A percentile compares a stretch with the other conserved stretches of the same genome.
phyloP scores from a whole-genome alignment of 192 early-diverging fungal species.

The Glomus cerebriforme region DNA sequence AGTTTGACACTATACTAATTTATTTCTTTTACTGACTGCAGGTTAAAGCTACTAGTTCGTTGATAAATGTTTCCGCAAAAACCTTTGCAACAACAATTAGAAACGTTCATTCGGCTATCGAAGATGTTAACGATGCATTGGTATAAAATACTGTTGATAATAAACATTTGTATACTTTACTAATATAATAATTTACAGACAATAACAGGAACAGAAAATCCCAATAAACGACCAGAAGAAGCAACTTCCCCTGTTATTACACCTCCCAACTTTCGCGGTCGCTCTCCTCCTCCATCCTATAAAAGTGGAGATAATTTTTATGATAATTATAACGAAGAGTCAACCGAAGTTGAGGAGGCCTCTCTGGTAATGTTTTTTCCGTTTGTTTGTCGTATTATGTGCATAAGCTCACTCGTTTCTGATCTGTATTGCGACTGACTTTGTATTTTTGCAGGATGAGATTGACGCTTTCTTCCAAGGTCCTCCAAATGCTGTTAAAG shows the following conservation, averaged over 20 bases:
- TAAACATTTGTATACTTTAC: constrained; percentile 14
- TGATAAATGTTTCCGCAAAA: constrained; percentile 4
- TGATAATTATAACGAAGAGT: background rate
- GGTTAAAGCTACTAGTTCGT: constrained; percentile 14
- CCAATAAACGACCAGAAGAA: background rate
- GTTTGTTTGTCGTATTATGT: no score
- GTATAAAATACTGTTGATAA: constrained; percentile 23
- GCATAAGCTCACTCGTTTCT: background rate
- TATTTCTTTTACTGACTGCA: constrained; percentile 14
- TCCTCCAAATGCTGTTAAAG: background rate
- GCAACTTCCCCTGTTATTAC: background rate
- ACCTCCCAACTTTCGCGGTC: background rate
- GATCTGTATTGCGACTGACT: background rate
- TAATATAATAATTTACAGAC: constrained; percentile 27
- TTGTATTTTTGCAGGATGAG: constrained; percentile 1
- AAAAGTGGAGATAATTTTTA: background rate
- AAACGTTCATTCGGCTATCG: constrained; percentile 2
- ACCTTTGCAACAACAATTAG: background rate
- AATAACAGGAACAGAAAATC: background rate
- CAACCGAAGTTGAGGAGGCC: constrained; percentile 13
- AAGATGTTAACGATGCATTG: constrained; percentile 24
- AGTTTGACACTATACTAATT: background rate
- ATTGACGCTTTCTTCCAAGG: background rate
- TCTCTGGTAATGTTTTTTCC: background rate
- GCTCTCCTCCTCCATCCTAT: constrained; percentile 3